phyloP scores from a whole-genome alignment of 1,139 yeast genomes.

The Yamadazyma atmosphaerica region DNA sequence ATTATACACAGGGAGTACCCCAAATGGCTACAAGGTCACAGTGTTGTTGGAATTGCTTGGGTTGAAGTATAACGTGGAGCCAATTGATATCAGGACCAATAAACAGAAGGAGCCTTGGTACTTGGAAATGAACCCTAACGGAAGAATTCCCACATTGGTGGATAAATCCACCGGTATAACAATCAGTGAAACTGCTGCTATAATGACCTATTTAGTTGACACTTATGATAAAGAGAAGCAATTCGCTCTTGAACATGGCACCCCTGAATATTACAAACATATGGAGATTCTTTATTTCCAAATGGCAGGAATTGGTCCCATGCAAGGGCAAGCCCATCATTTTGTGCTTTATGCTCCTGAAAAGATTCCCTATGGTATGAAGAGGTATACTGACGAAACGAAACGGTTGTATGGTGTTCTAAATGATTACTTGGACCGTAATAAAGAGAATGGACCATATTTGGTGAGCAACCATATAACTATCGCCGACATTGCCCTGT shows the following conservation, averaged over 20 bases:
- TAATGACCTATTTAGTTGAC: slow-evolving; percentile 55
- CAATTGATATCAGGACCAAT: slow-evolving; percentile 38
- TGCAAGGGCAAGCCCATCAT: slow-evolving; percentile 59
- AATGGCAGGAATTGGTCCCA: slow-evolving; percentile 61
- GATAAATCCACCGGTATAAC: slow-evolving; percentile 46
- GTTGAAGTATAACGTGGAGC: slow-evolving; percentile 44
- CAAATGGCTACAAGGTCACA: slow-evolving; percentile 57
- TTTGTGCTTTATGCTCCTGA: slow-evolving; percentile 45
- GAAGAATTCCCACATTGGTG: slow-evolving; percentile 58
- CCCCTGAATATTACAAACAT: slow-evolving; percentile 49
- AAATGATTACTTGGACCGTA: slow-evolving; percentile 45
- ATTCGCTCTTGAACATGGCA: slow-evolving; percentile 45
- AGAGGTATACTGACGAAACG: slow-evolving; percentile 52
- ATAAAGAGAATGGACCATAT: slow-evolving; percentile 43
- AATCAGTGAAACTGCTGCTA: slow-evolving; percentile 60
- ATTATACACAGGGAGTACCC: slow-evolving; percentile 49
- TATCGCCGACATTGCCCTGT: slow-evolving; percentile 51
- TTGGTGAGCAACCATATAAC: slow-evolving; percentile 58
- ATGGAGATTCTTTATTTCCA: slow-evolving; percentile 56
- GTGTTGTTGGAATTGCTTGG: slow-evolving; percentile 49
- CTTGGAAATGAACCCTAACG: slow-evolving; percentile 57
- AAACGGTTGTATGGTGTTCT: slow-evolving; percentile 53
- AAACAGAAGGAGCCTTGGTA: slow-evolving; percentile 57
- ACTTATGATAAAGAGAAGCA: slow-evolving; percentile 55
- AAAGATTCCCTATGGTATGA: slow-evolving; percentile 51